Base-by-base conservation (phyloP, 1,284 basidiomycete genomes). In the Moniliella sp. region DNA sequence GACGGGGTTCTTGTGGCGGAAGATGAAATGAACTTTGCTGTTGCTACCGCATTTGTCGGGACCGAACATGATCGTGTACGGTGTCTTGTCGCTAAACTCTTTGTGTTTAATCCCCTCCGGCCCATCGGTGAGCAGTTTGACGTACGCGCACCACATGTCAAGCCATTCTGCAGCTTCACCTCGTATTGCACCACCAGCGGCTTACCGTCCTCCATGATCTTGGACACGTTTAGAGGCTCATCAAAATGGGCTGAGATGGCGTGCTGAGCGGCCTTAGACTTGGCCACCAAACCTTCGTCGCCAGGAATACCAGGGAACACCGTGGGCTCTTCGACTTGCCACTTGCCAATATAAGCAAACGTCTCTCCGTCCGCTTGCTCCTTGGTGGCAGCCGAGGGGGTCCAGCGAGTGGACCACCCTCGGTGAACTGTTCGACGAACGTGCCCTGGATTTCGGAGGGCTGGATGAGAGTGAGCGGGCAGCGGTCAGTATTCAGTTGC, bases 181-280 rank as follows among this genome's bases (percentile, higher is more conserved):
- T 99, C 91, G 62, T 99, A 99, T 63, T 94, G 86, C 12, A 97
- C 76, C 43, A 97, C 84, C 30, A 97, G 69, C 26, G 88, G 80
- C 66, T 91, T 73, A 27, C 39, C 39, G 56, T 73, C 73, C 65
- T 86, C 80, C 67, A 78, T 75, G 51, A n/a, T n/a, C n/a, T n/a
- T n/a, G n/a, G n/a, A n/a, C n/a, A n/a, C n/a, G n/a, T n/a, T n/a
- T n/a, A 93, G 69, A 34, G 78, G 68, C 45, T 71, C 61, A 17
- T 67, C 50, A 64, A 99, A 46, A 86, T 21, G 76, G 5, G 86
- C 81, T 40, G 88, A 93, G 64, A 97, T 93, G 61, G 91, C 91
- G 57, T 94, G 88, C 62, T 86, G 82, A 31, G 80, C 77, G 40
- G 82, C 82, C 67, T 81, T 80, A 63, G 71, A 74, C 70, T 84